Evolutionary conservation across 2,329 filamentous ascomycete genomes (phyloP).

Genomic region (Triangularia verruculosa): DNA sequence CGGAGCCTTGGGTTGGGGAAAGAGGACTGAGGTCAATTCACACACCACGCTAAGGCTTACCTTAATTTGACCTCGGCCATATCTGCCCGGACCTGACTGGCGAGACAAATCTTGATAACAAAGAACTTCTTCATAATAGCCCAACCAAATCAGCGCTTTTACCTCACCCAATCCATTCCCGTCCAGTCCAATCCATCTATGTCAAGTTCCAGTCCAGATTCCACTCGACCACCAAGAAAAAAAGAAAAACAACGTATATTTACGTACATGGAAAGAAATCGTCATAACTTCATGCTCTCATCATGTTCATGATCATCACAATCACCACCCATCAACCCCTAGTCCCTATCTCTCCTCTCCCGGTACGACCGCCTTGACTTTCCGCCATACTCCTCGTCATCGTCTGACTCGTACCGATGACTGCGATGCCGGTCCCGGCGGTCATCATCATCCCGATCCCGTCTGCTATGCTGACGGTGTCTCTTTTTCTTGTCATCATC

Average conservation of each 20-base stretch:
- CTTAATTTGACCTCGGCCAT: neutral
- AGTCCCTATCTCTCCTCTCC: neutral
- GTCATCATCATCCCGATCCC: constrained; percentile 28
- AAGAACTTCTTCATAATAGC: neutral
- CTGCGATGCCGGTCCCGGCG: constrained; percentile 32
- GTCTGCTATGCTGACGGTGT: constrained; percentile 37
- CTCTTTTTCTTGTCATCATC: constrained; percentile 32
- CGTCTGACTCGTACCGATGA: constrained; percentile 30
- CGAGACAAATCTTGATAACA: neutral
- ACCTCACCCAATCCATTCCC: neutral
- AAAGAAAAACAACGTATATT: too few species aligned
- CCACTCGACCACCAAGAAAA: neutral
- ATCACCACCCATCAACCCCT: neutral
- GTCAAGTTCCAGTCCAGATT: neutral
- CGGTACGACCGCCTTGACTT: constrained; percentile 11
- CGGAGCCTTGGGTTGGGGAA: neutral
- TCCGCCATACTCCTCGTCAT: constrained; percentile 26
- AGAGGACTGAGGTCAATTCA: neutral
- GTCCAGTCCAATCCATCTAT: neutral
- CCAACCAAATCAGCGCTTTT: neutral
- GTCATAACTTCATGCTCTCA: neutral
- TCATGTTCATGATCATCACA: neutral
- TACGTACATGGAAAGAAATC: neutral
- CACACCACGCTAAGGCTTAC: neutral
- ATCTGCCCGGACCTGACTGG: neutral